Base-by-base conservation (phyloP, 345 rosid species). In the Lumnitzera racemosa region DNA sequence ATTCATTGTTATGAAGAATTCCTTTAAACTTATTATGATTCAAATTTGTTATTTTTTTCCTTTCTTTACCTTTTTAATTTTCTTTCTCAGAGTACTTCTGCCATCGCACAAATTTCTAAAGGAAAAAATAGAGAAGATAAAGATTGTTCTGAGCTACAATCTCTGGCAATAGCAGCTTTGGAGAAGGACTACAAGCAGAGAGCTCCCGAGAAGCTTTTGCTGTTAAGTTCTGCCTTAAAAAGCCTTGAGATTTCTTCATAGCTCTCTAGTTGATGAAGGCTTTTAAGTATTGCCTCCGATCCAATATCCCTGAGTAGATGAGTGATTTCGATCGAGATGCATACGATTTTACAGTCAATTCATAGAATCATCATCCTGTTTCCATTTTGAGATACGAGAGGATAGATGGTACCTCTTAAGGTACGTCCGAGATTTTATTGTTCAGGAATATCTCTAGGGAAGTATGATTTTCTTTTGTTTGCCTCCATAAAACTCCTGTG, bases 171-270 rank as follows among this genome's bases (percentile, higher is more conserved):
- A 41, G 62, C 80, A 24, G 92, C 96, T 23, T 66, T 90, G 78
- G 92, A 90, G 81, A 88, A 85, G 67, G 95, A 84, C 67, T 95
- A 90, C 86, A 90, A 85, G 80, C 83, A 74, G 65, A 80, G 80
- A 68, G 84, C 97, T 61, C 78, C 95, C 0, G 76, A 24, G 59
- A 90, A 90, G 76, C 89, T 95, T 7, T 29, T 66, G 13, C 78
- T 81, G 67, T 85, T 95, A 55, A 57, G 85, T 24, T 74, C 82
- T 41, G 84, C 95, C n/a, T 70, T 95, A 59, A 86, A 80, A 79
- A 81, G 76, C 82, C 76, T 95, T 86, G 81, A 79, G 77, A 55
- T 81, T 58, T 84, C 74, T 10, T 72, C 74, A 5, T 72, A 55
- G 75, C 55, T 50, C 36, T 29, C 36, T 29, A 6, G 36, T 29